Base-by-base conservation (phyloP, 177 flowering plant genomes). In the Vitis hybrid region DNA sequence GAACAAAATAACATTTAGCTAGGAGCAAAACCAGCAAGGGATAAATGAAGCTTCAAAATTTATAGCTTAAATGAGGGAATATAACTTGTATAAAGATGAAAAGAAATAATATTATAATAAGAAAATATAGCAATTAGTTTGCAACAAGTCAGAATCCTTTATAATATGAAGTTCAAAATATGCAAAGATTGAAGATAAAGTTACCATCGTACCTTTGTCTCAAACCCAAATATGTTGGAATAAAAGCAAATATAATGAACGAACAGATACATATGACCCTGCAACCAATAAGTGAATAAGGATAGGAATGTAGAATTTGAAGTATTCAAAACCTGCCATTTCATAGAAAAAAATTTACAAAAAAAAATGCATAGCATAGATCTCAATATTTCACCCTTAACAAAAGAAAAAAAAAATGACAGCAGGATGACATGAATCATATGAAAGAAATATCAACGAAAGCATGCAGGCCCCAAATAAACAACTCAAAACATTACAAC, bases 221-320 rank as follows among this genome's bases (percentile, higher is more conserved):
- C 99, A 85, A 85, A 96, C 67, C 99, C 98, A 87, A 96, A 94
- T 44, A 96, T 89, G 84, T 96, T 96, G 66, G 98, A 89, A 73
- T 96, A 94, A 77, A 96, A 96, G 89, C 98, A 94, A 64, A 96
- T 82, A 73, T 84, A 81, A 73, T 71, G 91, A 72, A 73, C 79
- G 83, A 94, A 96, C 74, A 96, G 82, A 81, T 96, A 96, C 97
- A 96, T 89, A 74, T 96, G 99, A 6, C 99, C 98, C 98, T 96
- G 90, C 77, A 90, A 58, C 47, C 56, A n/a, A 44, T 2, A 68
- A 64, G 67, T 24, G 69, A 68, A 15, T 11, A 53, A 15, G 12
- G 50, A 67, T 9, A 76, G 68, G 51, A n/a, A 65, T 14, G 2
- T 28, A 55, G 53, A 9, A 24, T 7, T 58, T 31, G 18, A 11